These are phyloP conservation scores for Xylaria sp. DNA, from an alignment of 2,329 filamentous ascomycete genomes.

Conservation along the genomic window DNA sequence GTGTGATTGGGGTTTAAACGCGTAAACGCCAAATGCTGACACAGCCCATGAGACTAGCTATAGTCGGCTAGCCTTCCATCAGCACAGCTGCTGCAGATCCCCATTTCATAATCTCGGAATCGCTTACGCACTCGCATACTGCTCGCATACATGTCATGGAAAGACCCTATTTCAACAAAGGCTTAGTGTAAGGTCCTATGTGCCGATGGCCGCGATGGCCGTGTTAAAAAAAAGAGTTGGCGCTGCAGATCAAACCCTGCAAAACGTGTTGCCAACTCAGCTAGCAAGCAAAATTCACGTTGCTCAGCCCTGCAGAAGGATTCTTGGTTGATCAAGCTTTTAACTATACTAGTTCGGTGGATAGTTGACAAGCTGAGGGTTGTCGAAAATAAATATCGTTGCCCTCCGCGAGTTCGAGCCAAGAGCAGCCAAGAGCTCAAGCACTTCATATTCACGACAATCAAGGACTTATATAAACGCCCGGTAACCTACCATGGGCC, in stretches of 20 bases:
- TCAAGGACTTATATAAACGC: not conserved
- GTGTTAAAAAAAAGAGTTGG: not conserved
- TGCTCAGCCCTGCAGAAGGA: not conserved
- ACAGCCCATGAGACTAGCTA: not conserved
- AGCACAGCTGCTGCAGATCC: not conserved
- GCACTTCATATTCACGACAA: not conserved
- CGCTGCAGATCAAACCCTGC: not conserved
- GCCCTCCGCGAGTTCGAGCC: not conserved
- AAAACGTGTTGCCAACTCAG: not conserved
- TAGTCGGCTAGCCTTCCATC: not conserved
- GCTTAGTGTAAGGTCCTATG: not conserved
- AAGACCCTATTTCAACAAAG: not conserved
- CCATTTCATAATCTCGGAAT: not conserved
- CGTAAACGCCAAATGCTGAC: not conserved
- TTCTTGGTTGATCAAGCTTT: not conserved
- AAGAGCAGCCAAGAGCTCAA: not conserved
- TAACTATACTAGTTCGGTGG: not conserved
- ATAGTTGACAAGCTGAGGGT: not conserved
- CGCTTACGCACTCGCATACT: not conserved
- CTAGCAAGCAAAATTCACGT: not conserved
- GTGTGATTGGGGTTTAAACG: not conserved
- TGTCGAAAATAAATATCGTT: not conserved
- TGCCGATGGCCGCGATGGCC: not conserved
- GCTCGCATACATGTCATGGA: not conserved
- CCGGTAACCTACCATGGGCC: not conserved